Conservation (phyloP, 805 yeast genomes). For the Babjeviella inositovora region DNA sequence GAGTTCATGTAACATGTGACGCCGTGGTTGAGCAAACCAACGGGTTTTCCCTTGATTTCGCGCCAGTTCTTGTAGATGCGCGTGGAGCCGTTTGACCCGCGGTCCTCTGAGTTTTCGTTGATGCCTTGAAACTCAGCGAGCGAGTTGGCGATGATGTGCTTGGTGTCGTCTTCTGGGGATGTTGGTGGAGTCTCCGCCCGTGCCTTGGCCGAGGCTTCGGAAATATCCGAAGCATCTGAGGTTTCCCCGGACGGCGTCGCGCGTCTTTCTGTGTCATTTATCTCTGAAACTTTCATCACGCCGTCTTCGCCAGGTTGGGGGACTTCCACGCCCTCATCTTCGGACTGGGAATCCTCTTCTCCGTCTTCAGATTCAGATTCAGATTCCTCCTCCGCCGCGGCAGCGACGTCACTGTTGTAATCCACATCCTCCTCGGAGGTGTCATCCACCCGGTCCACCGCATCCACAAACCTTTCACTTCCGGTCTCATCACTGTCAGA, state of each 20-base stretch:
- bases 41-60: conserved; percentile 30
- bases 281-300: conserved; percentile 7
- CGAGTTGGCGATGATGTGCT: conserved; percentile 6
- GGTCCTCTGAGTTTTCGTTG: conserved; percentile 40
- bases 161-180: conserved; percentile 12
- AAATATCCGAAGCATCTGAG: too few relatives aligned
- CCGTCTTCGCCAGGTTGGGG: conserved; percentile 6
- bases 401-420: conserved; percentile 2
- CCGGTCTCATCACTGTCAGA: conserved; percentile 4
- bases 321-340: conserved; percentile 3
- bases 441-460: conserved; percentile 1
- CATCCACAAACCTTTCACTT: conserved; percentile 11
- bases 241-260: too few relatives aligned
- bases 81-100: conserved; percentile 42
- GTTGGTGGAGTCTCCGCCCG: conserved; percentile 18
- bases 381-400: conserved; percentile 4
- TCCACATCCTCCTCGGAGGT: conserved; percentile 3
- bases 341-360: conserved; percentile 1
- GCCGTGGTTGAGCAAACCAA: conserved; percentile 77
- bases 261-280: too few relatives aligned
- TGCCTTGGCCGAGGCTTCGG: too few relatives aligned
- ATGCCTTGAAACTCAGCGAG: conserved; percentile 32
- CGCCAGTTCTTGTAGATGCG: conserved; percentile 64
- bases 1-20: conserved; percentile 96
- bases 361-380: conserved; percentile 2